Evolutionary conservation across 1,139 yeast genomes (phyloP).

Genomic region (Yamadazyma blattariae): DNA sequence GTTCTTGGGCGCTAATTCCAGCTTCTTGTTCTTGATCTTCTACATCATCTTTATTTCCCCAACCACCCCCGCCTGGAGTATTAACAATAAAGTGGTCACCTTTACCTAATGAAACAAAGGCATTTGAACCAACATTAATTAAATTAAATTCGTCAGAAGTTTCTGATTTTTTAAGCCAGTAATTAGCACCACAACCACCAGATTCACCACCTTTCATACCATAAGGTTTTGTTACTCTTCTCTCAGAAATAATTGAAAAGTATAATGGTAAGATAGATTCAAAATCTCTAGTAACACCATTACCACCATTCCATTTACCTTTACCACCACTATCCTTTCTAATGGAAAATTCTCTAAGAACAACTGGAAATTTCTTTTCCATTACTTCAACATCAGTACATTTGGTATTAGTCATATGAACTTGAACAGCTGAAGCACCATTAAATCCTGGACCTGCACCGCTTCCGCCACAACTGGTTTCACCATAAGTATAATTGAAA

Average conservation of each 20-base stretch:
- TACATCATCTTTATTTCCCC: conserved; percentile 22
- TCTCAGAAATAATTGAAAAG: conserved; percentile 17
- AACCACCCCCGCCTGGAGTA: conserved; percentile 60
- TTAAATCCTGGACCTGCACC: conserved; percentile 38
- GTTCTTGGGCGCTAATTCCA: no score
- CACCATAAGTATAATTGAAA: conserved; percentile 44
- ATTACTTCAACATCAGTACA: conserved; percentile 41
- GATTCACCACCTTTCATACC: conserved; percentile 29
- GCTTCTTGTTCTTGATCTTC: not conserved
- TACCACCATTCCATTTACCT: conserved; percentile 37
- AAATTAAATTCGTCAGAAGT: conserved; percentile 17
- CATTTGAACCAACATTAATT: no score
- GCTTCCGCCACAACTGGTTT: conserved; percentile 46
- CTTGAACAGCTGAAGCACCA: conserved; percentile 42
- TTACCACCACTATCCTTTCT: conserved; percentile 32
- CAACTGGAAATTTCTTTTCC: conserved; percentile 34
- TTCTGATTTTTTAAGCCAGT: conserved; percentile 47
- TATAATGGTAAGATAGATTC: conserved; percentile 18
- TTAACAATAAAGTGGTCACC: conserved; percentile 23
- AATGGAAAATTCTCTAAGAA: conserved; percentile 26
- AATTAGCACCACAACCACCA: conserved; percentile 59
- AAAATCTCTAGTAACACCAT: conserved; percentile 22
- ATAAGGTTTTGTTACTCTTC: conserved; percentile 19
- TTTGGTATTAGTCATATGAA: conserved; percentile 43
- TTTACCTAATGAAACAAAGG: no score